Conservation (phyloP, 129 eudicot species). For the Calendula officinalis region DNA sequence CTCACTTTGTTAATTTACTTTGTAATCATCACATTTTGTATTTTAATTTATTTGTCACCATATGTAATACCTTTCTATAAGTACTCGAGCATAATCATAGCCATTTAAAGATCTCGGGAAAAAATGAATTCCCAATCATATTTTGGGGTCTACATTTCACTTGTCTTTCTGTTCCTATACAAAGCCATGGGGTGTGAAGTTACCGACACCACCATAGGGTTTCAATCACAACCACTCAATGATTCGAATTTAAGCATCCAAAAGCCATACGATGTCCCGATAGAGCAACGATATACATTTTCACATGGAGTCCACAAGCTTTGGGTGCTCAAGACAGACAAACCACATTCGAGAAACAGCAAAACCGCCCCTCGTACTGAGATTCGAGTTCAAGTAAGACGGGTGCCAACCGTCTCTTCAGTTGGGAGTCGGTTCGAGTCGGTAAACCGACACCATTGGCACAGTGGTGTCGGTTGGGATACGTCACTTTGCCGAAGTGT, state of each 20-base stretch:
- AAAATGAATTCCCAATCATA: constrained; percentile 8
- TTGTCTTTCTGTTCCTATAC: constrained; percentile 4
- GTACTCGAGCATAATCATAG: background rate
- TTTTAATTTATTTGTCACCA: background rate
- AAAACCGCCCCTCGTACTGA: constrained; percentile 45
- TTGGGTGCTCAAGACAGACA: constrained; percentile 47
- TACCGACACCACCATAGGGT: constrained; percentile 36
- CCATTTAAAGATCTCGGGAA: background rate
- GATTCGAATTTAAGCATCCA: constrained; percentile 36
- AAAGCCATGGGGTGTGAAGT: constrained; percentile 8
- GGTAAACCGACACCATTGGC: no score
- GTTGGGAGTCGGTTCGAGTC: no score
- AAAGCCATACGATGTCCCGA: constrained; percentile 37
- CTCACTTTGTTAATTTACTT: background rate
- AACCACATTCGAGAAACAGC: constrained; percentile 37
- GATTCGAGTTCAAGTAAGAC: constrained; percentile 38
- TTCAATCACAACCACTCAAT: constrained; percentile 34
- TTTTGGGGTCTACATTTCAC: background rate
- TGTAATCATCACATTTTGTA: constrained; percentile 7
- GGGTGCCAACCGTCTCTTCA: no score
- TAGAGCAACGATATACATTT: constrained; percentile 38
- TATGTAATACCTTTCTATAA: background rate
- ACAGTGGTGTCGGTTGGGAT: no score
- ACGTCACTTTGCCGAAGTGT: no score
- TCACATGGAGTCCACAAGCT: constrained; percentile 40